Percentiles rank a stretch among this genome's conserved stretches.
Evolutionary conservation across 345 rosid genomes (phyloP).

Genomic region (Linum usitatissimum): DNA sequence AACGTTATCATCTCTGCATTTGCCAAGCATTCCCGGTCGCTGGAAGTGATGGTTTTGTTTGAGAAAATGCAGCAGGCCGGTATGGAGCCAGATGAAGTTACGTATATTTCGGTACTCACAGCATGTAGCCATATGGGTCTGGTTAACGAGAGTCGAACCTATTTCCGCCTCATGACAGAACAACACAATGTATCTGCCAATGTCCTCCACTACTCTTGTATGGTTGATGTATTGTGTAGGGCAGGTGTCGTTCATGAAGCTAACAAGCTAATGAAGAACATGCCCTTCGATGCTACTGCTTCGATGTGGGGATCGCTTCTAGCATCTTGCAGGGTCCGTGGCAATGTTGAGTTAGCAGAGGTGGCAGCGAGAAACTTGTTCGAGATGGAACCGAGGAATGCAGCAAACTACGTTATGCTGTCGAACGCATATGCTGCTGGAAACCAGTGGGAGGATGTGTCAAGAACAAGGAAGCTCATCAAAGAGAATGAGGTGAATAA

Average conservation of each 20-base stretch:
- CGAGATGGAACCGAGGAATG: slow-evolving; percentile 60
- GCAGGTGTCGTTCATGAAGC: slow-evolving; percentile 59
- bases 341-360: slow-evolving; percentile 54
- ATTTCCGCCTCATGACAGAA: slow-evolving; percentile 50
- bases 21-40: slow-evolving; percentile 44
- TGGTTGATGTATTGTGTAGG: slow-evolving; percentile 75
- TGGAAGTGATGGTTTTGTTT: slow-evolving; percentile 64
- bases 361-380: slow-evolving; percentile 58
- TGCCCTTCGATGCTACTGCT: slow-evolving; percentile 59
- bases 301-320: slow-evolving; percentile 83
- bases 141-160: slow-evolving; percentile 45
- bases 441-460: slow-evolving; percentile 54
- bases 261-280: slow-evolving; percentile 35
- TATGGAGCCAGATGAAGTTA: slow-evolving; percentile 49
- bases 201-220: slow-evolving; percentile 67
- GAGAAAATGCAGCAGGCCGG: slow-evolving; percentile 81
- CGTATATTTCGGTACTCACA: slow-evolving; percentile 55
- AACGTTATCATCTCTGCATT: slow-evolving; percentile 71
- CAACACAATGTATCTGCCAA: slow-evolving; percentile 39
- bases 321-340: slow-evolving; percentile 54
- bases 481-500: slow-evolving; percentile 45
- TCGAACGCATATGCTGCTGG: slow-evolving; percentile 55
- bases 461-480: slow-evolving; percentile 42
- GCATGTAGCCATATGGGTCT: slow-evolving; percentile 69
- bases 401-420: slow-evolving; percentile 62